These are phyloP conservation scores for Hyphopichia pseudoburtonii DNA, from an alignment of 1,139 yeast species.

Conservation along the genomic window DNA sequence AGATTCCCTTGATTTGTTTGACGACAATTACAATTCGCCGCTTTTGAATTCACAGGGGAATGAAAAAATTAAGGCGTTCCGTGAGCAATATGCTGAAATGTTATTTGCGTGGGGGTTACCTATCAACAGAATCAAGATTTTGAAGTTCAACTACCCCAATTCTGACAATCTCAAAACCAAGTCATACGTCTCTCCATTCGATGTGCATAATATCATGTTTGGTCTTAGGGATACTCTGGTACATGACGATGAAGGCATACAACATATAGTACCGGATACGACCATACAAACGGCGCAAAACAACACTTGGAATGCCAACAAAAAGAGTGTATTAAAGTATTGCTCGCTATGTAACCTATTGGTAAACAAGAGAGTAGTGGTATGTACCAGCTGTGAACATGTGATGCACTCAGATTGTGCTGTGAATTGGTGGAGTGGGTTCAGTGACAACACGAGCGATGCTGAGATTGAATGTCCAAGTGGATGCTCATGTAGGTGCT, in stretches of 20 bases:
- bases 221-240: slow-evolving; percentile 33
- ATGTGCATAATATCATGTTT: slow-evolving; percentile 40
- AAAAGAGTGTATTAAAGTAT: slow-evolving; percentile 28
- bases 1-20: slow-evolving; percentile 54
- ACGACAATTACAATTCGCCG: slow-evolving; percentile 44
- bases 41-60: slow-evolving; percentile 50
- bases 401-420: slow-evolving; percentile 80
- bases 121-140: slow-evolving; percentile 69
- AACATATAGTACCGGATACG: slow-evolving; percentile 25
- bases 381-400: slow-evolving; percentile 78
- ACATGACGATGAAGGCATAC: slow-evolving; percentile 11
- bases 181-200: slow-evolving; percentile 19
- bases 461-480: slow-evolving; percentile 67
- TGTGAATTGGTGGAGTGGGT: slow-evolving; percentile 73
- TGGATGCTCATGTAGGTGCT: slow-evolving; percentile 87
- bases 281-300: slow-evolving; percentile 20
- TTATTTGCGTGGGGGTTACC: slow-evolving; percentile 83
- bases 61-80: slow-evolving; percentile 47
- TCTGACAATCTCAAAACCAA: slow-evolving; percentile 10
- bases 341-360: slow-evolving; percentile 69
- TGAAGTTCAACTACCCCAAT: slow-evolving; percentile 64
- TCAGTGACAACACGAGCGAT: slow-evolving; percentile 30
- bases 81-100: slow-evolving; percentile 79
- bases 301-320: slow-evolving; percentile 36
- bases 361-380: slow-evolving; percentile 60